phyloP scores from a whole-genome alignment of 345 rosid genomes.

The Salix koriyanagi region DNA sequence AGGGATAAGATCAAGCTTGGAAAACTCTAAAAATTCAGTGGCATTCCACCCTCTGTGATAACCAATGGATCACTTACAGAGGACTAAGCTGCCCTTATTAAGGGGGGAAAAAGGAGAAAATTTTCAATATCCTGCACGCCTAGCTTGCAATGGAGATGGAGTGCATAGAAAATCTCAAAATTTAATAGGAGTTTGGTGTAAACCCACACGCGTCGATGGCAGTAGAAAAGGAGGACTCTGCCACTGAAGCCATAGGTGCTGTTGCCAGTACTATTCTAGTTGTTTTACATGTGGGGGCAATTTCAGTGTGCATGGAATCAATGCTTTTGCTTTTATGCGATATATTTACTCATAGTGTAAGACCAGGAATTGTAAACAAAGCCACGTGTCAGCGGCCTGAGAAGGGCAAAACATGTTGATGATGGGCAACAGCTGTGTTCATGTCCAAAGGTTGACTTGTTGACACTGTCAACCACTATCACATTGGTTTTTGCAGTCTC shows the following conservation, averaged over 20 bases:
- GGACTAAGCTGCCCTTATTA: neutral
- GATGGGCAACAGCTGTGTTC: constrained; percentile 45
- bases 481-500: constrained; percentile 23
- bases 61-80: neutral
- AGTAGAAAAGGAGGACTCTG: neutral
- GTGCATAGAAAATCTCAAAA: neutral
- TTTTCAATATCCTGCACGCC: neutral
- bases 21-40: constrained; percentile 7
- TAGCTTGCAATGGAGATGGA: neutral
- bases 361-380: neutral
- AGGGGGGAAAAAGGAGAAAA: neutral
- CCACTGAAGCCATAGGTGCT: constrained; percentile 20
- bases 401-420: neutral
- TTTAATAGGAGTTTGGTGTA: neutral
- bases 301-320: neutral
- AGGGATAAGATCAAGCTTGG: neutral
- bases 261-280: constrained; percentile 12
- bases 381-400: constrained; percentile 9
- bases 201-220: neutral
- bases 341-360: neutral
- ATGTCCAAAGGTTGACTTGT: constrained; percentile 37
- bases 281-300: constrained; percentile 23
- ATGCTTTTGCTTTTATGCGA: constrained; percentile 6
- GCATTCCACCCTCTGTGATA: neutral
- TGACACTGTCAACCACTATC: constrained; percentile 29